phyloP scores from a whole-genome alignment of 106 monocot genomes.

The Ottelia alismoides region DNA sequence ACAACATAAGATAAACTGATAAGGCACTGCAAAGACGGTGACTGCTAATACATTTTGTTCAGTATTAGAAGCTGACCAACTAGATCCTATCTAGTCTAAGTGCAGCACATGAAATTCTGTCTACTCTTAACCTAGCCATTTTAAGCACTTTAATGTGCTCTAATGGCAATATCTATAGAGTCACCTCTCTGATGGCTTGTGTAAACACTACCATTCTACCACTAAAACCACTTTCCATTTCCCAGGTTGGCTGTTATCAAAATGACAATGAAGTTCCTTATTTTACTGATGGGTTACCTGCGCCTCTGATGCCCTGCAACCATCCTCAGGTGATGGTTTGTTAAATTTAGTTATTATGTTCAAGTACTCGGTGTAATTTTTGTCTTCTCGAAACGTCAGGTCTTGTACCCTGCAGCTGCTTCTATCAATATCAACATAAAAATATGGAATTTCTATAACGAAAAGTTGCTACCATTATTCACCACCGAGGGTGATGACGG shows the following conservation, averaged over 20 bases:
- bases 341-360: not conserved
- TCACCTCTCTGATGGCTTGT: too few relatives aligned
- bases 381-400: slow-evolving; percentile 12
- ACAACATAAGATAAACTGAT: too few relatives aligned
- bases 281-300: slow-evolving; percentile 54
- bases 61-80: too few relatives aligned
- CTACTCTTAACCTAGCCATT: too few relatives aligned
- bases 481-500: slow-evolving; percentile 80
- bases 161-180: too few relatives aligned
- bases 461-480: slow-evolving; percentile 55
- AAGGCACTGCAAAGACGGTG: too few relatives aligned
- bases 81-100: too few relatives aligned
- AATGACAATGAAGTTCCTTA: slow-evolving; percentile 80
- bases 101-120: too few relatives aligned
- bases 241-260: slow-evolving; percentile 65
- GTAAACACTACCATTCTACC: too few relatives aligned
- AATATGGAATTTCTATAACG: slow-evolving; percentile 71
- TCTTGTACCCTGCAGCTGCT: slow-evolving; percentile 55
- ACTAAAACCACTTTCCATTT: too few relatives aligned
- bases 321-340: slow-evolving; percentile 27
- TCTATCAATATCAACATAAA: slow-evolving; percentile 44
- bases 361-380: not conserved
- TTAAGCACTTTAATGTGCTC: too few relatives aligned
- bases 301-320: slow-evolving; percentile 12
- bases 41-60: too few relatives aligned